Base-by-base conservation (phyloP, 768 basidiomycete species). In the Lyophyllum decastes region DNA sequence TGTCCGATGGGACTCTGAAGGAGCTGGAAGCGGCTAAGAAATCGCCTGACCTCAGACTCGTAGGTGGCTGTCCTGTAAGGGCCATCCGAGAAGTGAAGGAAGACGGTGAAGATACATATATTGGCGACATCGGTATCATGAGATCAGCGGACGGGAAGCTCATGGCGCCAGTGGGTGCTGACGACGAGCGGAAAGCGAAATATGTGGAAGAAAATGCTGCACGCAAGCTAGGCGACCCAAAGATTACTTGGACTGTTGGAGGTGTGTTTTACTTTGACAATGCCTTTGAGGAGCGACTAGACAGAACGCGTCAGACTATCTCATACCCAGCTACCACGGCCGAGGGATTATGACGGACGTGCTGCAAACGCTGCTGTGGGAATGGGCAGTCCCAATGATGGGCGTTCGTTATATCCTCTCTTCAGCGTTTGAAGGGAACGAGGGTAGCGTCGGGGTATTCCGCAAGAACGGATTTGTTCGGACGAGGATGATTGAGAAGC, bases 311-410 rank as follows among this genome's bases (percentile, higher is more conserved):
- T n/a, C 64, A 88, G 89, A 88, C 65, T 89, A 79, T 60, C 69
- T 90, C 41, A 80, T 77, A 5, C 76, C 83, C 16, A 80, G 79
- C 33, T 81, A 88, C 64, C 88, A 90, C 56, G 78, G 87, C 27
- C 77, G 73, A 61, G 88, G 89, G 0, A 89, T 92, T 60, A 91
- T 91, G 90, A 80, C 82, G 21, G 83, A 81, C n/a, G 87, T 81
- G 0, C 64, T 92, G 30, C 70, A 70, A 8, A 79, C 79, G 5
- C 48, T 92, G 30, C 52, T 91, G 44, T 65, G 78, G 17, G 65
- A 77, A 11, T 90, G 90, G 88, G 82, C 75, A 21, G 73, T 89
- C 41, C 87, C 87, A 1, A 73, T 85, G 49, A 88, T 91, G 89
- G 77, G 79, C 0, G 76, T 79, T 7, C 76, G 77, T 9, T 66